These are phyloP conservation scores for Dimocarpus longan DNA, from an alignment of 345 rosid species.

Conservation along the genomic window DNA sequence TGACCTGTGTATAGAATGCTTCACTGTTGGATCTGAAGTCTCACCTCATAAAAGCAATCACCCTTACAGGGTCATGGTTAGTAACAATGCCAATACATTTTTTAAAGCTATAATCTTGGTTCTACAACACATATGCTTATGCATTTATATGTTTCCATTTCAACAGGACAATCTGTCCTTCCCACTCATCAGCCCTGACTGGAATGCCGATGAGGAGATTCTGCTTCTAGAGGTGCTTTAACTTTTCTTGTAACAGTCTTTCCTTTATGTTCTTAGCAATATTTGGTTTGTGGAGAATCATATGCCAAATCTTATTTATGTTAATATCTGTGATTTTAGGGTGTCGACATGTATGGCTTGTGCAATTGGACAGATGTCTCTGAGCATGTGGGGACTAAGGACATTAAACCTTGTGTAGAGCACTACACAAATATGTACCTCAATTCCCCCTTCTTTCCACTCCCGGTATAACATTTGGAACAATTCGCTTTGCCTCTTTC, in stretches of 20 bases:
- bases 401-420: slow-evolving; percentile 80
- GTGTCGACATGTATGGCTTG: slow-evolving; percentile 96
- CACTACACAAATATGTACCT: slow-evolving; percentile 74
- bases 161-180: slow-evolving; percentile 81
- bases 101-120: no score
- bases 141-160: slow-evolving; percentile 15
- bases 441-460: slow-evolving; percentile 86
- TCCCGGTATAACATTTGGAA: slow-evolving; percentile 59
- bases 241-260: background rate
- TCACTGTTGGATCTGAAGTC: slow-evolving; percentile 27
- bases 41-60: slow-evolving; percentile 85
- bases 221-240: slow-evolving; percentile 83
- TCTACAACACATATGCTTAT: background rate
- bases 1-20: background rate
- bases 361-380: slow-evolving; percentile 96
- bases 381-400: slow-evolving; percentile 98
- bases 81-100: slow-evolving; percentile 23
- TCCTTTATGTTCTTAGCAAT: slow-evolving; percentile 4
- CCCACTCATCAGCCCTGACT: slow-evolving; percentile 84
- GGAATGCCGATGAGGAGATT: slow-evolving; percentile 98
- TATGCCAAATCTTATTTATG: slow-evolving; percentile 4
- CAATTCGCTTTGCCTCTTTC: background rate
- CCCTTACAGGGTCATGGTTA: slow-evolving; percentile 90
- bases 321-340: slow-evolving; percentile 45
- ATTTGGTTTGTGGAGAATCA: background rate